Evolutionary conservation across 176 grass and related monocot species (phyloP).

Genomic region (Rhynchospora tenuis): DNA sequence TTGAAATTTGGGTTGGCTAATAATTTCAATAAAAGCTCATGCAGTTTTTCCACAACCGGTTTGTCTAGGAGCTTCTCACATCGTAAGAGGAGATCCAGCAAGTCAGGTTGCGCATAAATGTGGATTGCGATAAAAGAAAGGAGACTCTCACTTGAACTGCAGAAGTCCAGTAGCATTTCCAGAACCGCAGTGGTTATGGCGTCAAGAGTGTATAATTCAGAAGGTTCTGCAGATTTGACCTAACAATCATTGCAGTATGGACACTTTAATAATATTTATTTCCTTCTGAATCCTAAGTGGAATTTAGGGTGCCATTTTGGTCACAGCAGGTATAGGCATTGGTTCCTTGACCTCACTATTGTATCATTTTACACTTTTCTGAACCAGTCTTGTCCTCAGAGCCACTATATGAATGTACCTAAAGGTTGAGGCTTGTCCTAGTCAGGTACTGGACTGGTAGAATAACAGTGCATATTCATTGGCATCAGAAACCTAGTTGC

Average conservation of each 20-base stretch:
- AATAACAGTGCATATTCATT: background rate
- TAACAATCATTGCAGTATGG: background rate
- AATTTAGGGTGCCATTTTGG: background rate
- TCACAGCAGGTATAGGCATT: background rate
- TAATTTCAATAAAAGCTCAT: conserved; percentile 84
- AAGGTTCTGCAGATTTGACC: conserved; percentile 8
- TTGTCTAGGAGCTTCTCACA: conserved; percentile 68
- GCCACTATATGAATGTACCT: background rate
- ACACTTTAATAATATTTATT: background rate
- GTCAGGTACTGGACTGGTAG: background rate
- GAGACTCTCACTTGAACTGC: conserved; percentile 73
- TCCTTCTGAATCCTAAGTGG: background rate
- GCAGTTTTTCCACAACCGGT: conserved; percentile 62
- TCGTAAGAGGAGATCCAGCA: conserved; percentile 55
- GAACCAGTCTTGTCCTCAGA: background rate
- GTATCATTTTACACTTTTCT: background rate
- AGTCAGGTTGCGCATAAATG: conserved; percentile 41
- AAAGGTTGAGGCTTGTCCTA: background rate
- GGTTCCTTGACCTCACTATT: background rate
- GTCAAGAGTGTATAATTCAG: conserved; percentile 20
- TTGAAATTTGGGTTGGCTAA: conserved; percentile 86
- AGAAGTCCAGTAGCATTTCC: conserved; percentile 72
- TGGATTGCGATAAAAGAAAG: conserved; percentile 70
- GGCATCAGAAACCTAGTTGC: background rate
- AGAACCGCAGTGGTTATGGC: conserved; percentile 49